Evolutionary conservation across 2,329 filamentous ascomycete species (phyloP), one percentile per base, ranked within the genome.

Genomic region (Trichophyton simii): DNA sequence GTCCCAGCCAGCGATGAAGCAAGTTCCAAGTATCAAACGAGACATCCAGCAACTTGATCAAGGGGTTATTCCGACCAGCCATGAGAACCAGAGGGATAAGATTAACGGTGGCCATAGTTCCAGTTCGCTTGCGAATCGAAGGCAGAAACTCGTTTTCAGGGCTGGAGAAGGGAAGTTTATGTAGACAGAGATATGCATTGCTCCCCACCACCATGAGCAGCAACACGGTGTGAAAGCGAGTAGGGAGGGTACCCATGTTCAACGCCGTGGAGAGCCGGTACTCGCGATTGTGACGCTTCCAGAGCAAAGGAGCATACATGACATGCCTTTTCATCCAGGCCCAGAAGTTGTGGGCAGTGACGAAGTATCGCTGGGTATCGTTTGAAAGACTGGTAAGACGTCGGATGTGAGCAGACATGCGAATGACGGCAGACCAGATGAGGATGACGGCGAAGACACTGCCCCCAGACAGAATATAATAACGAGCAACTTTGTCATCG

Each of bases 301-400:
- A 70, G 60, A 79, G 74, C 41, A 79, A 63, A 3, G 77, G 76
- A 11, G 77, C 77, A 63, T 79, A 77, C 58, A 79, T 71, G 61
- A 91, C 81, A 60, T 88, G 80, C 63, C 83, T 80, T 76, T 91
- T 89, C 61, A 95, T 71, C 70, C 64, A 91, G 78, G 66, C 84
- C 81, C 67, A 95, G 77, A 59, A 71, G 3, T 66, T 63, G 36
- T 76, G 66, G 4, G 87, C 81, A 25, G 78, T 76, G 54, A 85
- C 81, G 71, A 91, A 96, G 77, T 90, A 96, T 63, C 82, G 80
- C 72, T 96, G 91, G 0, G 80, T 86, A 65, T 89, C 87, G 75
- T 89, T 90, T 76, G 83, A 86, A 66, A 96, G 81, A 69, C 86
- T 89, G 48, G 87, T 81, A 52, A 95, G 79, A 28, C 83, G 86